Base-by-base conservation (phyloP, 441 rosid genomes). In the Aleurites moluccanus region DNA sequence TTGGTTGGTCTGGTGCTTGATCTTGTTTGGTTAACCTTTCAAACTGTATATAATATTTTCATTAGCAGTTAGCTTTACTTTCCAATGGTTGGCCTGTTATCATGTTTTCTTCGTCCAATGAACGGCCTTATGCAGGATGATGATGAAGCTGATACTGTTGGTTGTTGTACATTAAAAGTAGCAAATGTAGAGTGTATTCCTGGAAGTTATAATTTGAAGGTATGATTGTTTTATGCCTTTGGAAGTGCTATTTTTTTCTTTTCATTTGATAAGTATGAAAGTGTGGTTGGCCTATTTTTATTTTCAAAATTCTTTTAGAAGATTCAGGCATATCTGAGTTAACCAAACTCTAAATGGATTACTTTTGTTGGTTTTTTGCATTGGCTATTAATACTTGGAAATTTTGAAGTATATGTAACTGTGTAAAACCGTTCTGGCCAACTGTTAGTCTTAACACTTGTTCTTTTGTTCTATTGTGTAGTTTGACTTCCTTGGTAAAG, bases 401-500 rank as follows among this genome's bases (percentile, higher is more conserved):
- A 25, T 25, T 50, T 59, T 59, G 56, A 52, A 20, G 1, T 11
- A 10, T 59, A 9, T 57, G 28, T 3, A 23, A 57, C 5, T 25
- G 62, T n/a, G 28, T 57, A 57, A 57, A 57, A 57, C 35, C 33
- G 70, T 62, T 47, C 42, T 49, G 6, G 65, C 30, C 69, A 35
- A 72, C 70, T 64, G 9, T 28, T 72, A 10, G 64, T 61, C 42
- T 64, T 49, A 45, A 73, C 30, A 30, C 25, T 11, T 35, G 16
- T 33, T 18, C 64, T 35, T 40, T 28, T 74, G 27, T 78, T 77
- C 79, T 73, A 66, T 79, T 73, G 45, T 85, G 84, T 92, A 96
- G 99, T 96, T 96, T 85, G 98, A 93, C 89, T 96, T 96, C 85
- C 98, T 96, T 47, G 99, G 98, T 90, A 96, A 96, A 88, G 99